Evolutionary conservation across 192 early-diverging fungal genomes (phyloP), one percentile per base, ranked within the genome.

Genomic region (Gigaspora rosea): DNA sequence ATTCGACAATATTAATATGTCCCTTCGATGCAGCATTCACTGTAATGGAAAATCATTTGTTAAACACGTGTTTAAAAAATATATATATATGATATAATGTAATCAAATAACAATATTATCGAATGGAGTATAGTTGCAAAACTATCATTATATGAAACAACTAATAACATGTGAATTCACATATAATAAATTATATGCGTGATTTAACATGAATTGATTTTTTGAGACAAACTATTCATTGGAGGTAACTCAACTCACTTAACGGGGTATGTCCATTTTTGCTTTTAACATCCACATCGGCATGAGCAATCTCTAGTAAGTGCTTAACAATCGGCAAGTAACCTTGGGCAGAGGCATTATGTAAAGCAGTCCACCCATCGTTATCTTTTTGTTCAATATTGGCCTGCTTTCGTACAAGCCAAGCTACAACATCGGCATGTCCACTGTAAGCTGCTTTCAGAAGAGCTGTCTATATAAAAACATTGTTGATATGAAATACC

Each of bases 281-380:
- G 74, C 82, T 90, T 62, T 85, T 75, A 12, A 85, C 90, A 84
- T 93, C 86, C 15, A 92, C 87, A 46, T 85, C 82, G 1, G 88
- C 88, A 9, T 84, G 84, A 22, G 82, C 82, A 15, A 82, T 77
- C 72, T 92, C 90, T 27, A 93, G 73, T 35, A 95, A 79, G 48
- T 88, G 82, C 50, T 82, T 78, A 0, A 85, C 89, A 73, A 90
- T 86, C 22, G 81, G 79, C 5, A 88, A 75, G 68, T 90, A 84
- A 2, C 93, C 93, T 20, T 84, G 81, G 5, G 89, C 84, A 36
- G 85, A 85, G 35, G 93, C 90, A 78, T 95, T 94, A 81, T 95
- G 95, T 41, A 96, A 85, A 4, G 93, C 88, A 9, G 93, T 92
- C 91, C 92, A 94, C 0, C 93, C 92, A 63, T 94, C 92, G 69